Base-by-base conservation (phyloP, 805 yeast species). In the Hanseniaspora nectarophila region DNA sequence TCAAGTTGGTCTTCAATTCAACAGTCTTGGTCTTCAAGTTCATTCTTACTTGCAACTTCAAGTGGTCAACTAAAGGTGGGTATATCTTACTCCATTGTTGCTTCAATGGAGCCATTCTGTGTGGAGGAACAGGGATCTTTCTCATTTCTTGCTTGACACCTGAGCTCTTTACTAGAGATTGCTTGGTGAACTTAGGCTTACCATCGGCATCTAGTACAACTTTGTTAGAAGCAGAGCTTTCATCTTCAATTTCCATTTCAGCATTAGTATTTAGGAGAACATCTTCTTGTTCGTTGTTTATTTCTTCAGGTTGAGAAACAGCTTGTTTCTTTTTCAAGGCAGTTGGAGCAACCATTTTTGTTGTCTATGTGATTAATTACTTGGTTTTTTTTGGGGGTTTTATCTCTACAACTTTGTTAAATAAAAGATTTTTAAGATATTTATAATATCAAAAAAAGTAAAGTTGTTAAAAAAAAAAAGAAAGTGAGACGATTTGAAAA, bases 1-100 rank as follows among this genome's bases (percentile, higher is more conserved):
- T 78, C 61, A 83, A 77, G 61, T 76, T 74, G 1, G 97, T 89
- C 67, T 85, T 80, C 61, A 92, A 67, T 64, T 90, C 95, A 29
- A 92, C 95, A 2, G 90, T 80, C 62, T 77, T 85, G n/a, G 86
- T 81, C 64, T 80, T 81, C 57, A 85, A 69, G 67, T 92, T 90
- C 97, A 92, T 90, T 70, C 97, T 78, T 45, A 92, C 97, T 69
- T 92, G 98, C 57, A 92, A 73, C 64, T 92, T 88, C 60, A 92
- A 74, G 68, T 89, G 95, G 56, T 92, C 96, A 34, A 92, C 97
- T 58, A 92, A 72, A 5, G 98, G 97, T 32, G 95, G 95, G 64
- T 92, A 92, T 43, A 92, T 82, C 66, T 92, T 92, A 43, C 86
- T 76, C 99, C 99, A 92, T 43, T 81, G 75, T 57, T 78, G 78